Conservation (phyloP, 768 basidiomycete genomes). For the Pleurotus eryngii region DNA sequence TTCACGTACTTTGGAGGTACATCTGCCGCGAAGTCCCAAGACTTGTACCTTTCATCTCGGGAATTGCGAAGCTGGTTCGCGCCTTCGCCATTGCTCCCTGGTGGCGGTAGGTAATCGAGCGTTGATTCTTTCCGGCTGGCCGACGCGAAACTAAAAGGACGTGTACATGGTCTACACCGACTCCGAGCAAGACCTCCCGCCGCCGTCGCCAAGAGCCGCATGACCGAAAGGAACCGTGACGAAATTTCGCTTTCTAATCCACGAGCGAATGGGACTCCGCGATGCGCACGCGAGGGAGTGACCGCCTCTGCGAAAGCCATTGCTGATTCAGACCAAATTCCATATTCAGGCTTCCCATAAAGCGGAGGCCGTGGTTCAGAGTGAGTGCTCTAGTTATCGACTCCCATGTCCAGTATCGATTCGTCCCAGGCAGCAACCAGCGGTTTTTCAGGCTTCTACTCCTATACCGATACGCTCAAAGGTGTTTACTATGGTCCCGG, state of each 20-base stretch:
- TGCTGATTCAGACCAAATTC: too few species aligned
- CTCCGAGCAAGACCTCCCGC: not conserved
- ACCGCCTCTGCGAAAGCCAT: too few species aligned
- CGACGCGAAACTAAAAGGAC: not conserved
- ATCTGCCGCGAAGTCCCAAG: conserved; percentile 43
- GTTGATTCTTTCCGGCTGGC: not conserved
- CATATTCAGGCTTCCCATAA: too few species aligned
- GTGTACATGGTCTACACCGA: not conserved
- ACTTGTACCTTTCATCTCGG: conserved; percentile 30
- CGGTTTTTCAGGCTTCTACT: conserved; percentile 53
- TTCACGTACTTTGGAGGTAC: conserved; percentile 12
- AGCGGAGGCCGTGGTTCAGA: too few species aligned
- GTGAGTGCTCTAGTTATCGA: not conserved
- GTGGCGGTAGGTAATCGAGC: not conserved
- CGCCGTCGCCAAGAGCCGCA: not conserved
- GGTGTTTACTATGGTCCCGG: conserved; percentile 74
- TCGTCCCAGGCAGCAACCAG: conserved; percentile 7
- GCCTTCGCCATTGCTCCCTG: not conserved
- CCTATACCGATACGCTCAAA: conserved; percentile 65
- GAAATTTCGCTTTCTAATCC: too few species aligned
- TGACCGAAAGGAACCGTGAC: too few species aligned
- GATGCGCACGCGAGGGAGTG: not conserved
- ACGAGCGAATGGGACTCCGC: too few species aligned
- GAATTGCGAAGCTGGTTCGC: conserved; percentile 12
- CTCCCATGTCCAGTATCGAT: conserved; percentile 16